Conservation (phyloP, 169 alveolate genomes). For the Plasmodium fragile region DNA sequence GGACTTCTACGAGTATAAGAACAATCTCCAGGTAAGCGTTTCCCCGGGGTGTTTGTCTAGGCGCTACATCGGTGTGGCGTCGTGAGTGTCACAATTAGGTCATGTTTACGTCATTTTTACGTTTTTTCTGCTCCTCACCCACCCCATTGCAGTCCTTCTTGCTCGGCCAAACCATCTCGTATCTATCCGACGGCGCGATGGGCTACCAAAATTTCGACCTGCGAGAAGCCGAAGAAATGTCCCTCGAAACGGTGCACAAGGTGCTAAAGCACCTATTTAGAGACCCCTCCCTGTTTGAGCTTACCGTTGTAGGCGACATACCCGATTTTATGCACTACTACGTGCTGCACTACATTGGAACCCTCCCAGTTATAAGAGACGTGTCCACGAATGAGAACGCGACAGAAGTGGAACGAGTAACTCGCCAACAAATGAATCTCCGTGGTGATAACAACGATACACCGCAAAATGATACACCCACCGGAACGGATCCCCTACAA, state of each 20-base stretch:
- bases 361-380: constrained; percentile 2
- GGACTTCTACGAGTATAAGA: constrained; percentile 83
- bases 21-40: constrained; percentile 68
- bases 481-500: neutral
- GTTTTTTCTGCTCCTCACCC: neutral
- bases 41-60: neutral
- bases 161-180: constrained; percentile 80
- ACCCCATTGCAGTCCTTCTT: constrained; percentile 75
- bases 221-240: constrained; percentile 25
- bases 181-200: constrained; percentile 80
- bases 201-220: constrained; percentile 80
- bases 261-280: constrained; percentile 53
- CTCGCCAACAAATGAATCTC: neutral
- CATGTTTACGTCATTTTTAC: neutral
- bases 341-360: constrained; percentile 50
- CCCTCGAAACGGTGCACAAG: constrained; percentile 74
- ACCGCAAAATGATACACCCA: neutral
- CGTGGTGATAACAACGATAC: neutral
- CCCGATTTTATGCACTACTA: constrained; percentile 50
- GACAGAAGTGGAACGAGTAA: neutral
- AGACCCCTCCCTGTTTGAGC: constrained; percentile 60
- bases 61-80: neutral
- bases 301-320: constrained; percentile 61
- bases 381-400: neutral
- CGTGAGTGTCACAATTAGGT: neutral